Conservation (phyloP, 345 rosid species). For the Hibiscus syriacus region DNA sequence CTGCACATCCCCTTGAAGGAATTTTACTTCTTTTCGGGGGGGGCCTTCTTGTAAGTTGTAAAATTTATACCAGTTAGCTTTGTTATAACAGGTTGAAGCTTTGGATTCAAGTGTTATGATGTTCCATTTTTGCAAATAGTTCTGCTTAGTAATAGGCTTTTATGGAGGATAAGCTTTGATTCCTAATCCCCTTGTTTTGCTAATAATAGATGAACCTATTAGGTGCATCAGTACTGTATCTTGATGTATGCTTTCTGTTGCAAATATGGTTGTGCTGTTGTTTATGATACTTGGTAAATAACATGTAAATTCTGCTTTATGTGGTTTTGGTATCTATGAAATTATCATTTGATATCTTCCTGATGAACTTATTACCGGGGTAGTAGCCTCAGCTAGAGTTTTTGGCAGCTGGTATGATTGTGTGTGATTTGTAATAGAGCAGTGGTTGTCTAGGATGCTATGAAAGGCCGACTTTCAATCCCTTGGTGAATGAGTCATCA, state of each 20-base stretch:
- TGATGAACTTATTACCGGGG: neutral
- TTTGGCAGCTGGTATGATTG: conserved; percentile 21
- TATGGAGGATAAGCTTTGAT: neutral
- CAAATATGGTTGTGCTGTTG: neutral
- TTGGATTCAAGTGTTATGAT: too few relatives aligned
- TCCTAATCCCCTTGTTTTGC: neutral
- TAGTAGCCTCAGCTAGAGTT: neutral
- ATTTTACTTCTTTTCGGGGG: neutral
- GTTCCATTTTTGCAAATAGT: too few relatives aligned
- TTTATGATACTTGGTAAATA: neutral
- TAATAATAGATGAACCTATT: neutral
- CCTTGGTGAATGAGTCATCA: conserved; percentile 45
- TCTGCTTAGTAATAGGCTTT: too few relatives aligned
- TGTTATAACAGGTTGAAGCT: neutral
- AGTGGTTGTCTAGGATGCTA: conserved; percentile 92
- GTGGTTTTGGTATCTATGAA: neutral
- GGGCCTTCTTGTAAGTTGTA: neutral
- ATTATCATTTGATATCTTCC: neutral
- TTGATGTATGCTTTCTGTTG: neutral
- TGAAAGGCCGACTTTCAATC: conserved; percentile 34
- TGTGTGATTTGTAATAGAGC: conserved; percentile 76
- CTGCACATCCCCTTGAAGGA: neutral
- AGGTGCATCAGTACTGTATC: neutral
- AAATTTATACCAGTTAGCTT: neutral
- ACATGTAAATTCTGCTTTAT: neutral